Evolutionary conservation across 2,329 filamentous ascomycete species (phyloP).

Genomic region (Mollisiaceae sp.): DNA sequence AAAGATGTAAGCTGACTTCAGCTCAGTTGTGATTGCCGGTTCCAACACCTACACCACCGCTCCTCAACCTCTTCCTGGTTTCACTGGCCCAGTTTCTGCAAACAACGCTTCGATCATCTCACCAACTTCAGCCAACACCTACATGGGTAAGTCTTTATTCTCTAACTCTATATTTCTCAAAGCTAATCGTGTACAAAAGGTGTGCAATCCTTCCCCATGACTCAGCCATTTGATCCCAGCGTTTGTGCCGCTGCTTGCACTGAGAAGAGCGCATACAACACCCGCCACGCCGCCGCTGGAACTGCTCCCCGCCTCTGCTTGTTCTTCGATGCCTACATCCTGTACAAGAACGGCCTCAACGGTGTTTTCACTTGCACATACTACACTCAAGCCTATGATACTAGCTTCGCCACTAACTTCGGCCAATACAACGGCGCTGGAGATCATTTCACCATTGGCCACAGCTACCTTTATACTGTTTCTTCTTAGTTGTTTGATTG

Average conservation of each 20-base stretch:
- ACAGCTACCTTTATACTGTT: slow-evolving; percentile 30
- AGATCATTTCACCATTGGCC: slow-evolving; percentile 32
- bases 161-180: not conserved
- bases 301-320: slow-evolving; percentile 25
- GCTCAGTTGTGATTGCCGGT: slow-evolving; percentile 49
- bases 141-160: slow-evolving; percentile 33
- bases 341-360: slow-evolving; percentile 44
- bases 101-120: slow-evolving; percentile 41
- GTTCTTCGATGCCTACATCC: slow-evolving; percentile 48
- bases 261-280: slow-evolving; percentile 29
- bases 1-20: slow-evolving; percentile 21
- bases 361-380: slow-evolving; percentile 47
- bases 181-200: not conserved
- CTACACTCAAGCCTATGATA: slow-evolving; percentile 44
- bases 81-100: slow-evolving; percentile 39
- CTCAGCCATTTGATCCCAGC: slow-evolving; percentile 40
- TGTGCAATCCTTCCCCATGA: slow-evolving; percentile 17
- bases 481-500: not conserved
- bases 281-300: slow-evolving; percentile 16
- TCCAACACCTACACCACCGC: slow-evolving; percentile 47
- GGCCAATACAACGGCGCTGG: slow-evolving; percentile 31
- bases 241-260: slow-evolving; percentile 41
- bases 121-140: slow-evolving; percentile 37
- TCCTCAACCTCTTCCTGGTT: slow-evolving; percentile 31
- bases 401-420: slow-evolving; percentile 22